Conservation (phyloP, 2,329 filamentous ascomycete species). For the Orbilia brochopaga region DNA sequence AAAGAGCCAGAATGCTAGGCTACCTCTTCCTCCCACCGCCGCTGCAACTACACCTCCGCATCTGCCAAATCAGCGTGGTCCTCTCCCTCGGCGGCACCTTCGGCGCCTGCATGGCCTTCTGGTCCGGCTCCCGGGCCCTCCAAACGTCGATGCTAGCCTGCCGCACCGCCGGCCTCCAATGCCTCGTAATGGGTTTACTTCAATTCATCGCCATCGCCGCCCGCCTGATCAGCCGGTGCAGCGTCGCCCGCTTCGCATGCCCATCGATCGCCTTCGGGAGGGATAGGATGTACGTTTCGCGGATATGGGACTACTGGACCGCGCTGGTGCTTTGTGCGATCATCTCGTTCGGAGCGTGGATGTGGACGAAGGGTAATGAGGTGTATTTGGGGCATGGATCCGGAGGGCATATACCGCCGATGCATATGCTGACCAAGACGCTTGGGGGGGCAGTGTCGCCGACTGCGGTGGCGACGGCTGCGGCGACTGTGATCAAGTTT, state of each 20-base stretch:
- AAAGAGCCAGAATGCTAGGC: conserved; percentile 25
- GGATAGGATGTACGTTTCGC: conserved; percentile 21
- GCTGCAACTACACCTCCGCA: conserved; percentile 20
- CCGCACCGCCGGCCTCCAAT: conserved; percentile 36
- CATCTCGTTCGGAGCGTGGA: conserved; percentile 37
- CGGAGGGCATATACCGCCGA: background rate
- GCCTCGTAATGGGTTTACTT: conserved; percentile 23
- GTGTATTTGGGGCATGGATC: background rate
- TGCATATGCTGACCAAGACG: too few relatives aligned
- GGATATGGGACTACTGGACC: conserved; percentile 22
- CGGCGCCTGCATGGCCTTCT: conserved; percentile 25
- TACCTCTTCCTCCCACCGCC: conserved; percentile 8
- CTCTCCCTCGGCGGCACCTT: conserved; percentile 22
- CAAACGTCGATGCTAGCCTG: conserved; percentile 17
- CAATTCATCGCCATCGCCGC: conserved; percentile 10
- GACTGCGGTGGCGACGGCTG: too few relatives aligned
- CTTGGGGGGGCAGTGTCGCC: background rate
- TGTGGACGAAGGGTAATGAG: conserved; percentile 35
- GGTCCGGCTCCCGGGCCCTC: conserved; percentile 26
- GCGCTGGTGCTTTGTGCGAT: conserved; percentile 9
- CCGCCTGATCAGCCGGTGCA: background rate
- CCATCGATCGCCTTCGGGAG: conserved; percentile 7
- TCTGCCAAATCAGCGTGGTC: conserved; percentile 26
- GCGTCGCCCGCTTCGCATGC: background rate
- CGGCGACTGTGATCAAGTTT: too few relatives aligned